Evolutionary conservation across 2,329 filamentous ascomycete genomes (phyloP), one percentile per base, ranked within the genome.

Genomic region (Cadophora sp.): DNA sequence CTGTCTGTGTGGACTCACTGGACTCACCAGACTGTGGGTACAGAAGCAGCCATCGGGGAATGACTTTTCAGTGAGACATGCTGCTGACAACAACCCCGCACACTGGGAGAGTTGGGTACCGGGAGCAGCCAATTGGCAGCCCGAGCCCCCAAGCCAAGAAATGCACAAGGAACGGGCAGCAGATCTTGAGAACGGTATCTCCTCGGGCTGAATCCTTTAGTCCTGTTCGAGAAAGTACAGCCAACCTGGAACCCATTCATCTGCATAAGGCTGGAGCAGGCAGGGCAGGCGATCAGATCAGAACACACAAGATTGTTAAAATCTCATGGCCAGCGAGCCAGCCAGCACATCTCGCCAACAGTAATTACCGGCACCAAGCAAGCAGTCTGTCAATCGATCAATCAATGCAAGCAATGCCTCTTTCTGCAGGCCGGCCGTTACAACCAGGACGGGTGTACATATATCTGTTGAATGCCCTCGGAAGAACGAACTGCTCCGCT

Each of bases 281-380:
- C 22, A 69, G 41, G 22, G 13, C 92, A 61, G 92, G 91, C 22
- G 92, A 96, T 78, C 88, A 97, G 66, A 91, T 94, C 69, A 89
- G n/a, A n/a, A 24, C 43, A 24, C 33, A n/a, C 16, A 9, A 6
- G 13, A 43, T 43, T 33, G n/a, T 43, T 43, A 18, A 14, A n/a
- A 14, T 43, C n/a, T 48, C 20, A 11, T 48, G 18, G n/a, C 45
- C 14, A n/a, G 43, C 43, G 1, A n/a, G 24, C 22, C 27, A 30
- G 27, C 27, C 24, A 92, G 75, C 92, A 91, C 77, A 88, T 93
- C 48, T 41, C 22, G 24, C 30, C 8, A n/a, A 24, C 14, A 60
- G 48, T 22, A 30, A 33, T 27, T 39, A 30, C 27, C 27, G 27
- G 27, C 6, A 30, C 27, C 27, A 30, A 30, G 36, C 22, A 14